These are phyloP conservation scores for Lichtheimia ornata DNA, from an alignment of 371 early-diverging fungal species.

Conservation along the genomic window DNA sequence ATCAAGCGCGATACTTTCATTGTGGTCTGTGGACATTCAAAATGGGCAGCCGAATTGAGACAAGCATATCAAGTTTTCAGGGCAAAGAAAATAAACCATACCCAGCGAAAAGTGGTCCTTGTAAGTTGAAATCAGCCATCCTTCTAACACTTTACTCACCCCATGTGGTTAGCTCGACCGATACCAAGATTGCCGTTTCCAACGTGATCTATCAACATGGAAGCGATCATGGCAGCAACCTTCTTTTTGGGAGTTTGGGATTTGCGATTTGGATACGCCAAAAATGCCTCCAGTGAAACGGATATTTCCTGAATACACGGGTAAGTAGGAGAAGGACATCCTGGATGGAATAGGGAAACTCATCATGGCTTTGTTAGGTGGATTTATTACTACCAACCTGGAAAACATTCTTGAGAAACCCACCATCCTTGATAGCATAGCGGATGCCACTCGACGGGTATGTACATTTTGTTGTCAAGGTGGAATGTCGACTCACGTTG, in stretches of 20 bases:
- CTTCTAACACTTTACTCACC: too few relatives aligned
- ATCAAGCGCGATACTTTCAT: background rate
- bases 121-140: background rate
- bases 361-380: background rate
- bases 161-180: background rate
- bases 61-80: background rate
- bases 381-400: background rate
- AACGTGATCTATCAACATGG: background rate
- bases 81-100: background rate
- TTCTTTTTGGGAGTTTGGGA: background rate
- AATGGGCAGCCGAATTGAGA: background rate
- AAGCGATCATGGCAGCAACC: background rate
- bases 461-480: background rate
- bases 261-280: background rate
- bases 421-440: background rate
- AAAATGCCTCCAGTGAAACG: background rate
- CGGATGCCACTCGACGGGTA: background rate
- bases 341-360: background rate
- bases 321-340: background rate
- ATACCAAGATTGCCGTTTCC: background rate
- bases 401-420: background rate
- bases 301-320: background rate
- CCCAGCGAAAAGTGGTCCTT: background rate
- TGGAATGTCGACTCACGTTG: background rate
- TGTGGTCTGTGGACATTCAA: background rate